phyloP scores from a whole-genome alignment of 208 protist species.

The Leishmania lainsoni region DNA sequence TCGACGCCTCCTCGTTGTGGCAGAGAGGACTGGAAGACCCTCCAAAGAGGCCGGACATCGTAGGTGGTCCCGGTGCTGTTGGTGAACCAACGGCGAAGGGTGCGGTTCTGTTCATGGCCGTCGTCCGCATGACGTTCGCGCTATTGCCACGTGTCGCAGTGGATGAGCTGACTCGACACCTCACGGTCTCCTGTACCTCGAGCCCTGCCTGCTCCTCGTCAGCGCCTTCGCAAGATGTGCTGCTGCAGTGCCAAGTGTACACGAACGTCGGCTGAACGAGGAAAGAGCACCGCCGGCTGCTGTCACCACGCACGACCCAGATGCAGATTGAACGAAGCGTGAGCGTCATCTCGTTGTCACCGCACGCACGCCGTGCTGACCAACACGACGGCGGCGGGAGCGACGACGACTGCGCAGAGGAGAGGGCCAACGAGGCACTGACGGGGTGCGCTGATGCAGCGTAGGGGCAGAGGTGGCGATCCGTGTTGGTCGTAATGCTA shows the following conservation, averaged over 20 bases:
- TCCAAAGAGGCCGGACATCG: not conserved
- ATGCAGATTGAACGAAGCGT: constrained; percentile 25
- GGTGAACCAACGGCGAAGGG: not conserved
- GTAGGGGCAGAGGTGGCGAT: not conserved
- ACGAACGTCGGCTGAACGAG: constrained; percentile 17
- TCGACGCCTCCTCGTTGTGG: constrained; percentile 4
- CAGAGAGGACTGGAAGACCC: not conserved
- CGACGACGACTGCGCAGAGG: not conserved
- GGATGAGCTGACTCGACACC: constrained; percentile 14
- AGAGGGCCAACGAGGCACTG: not conserved
- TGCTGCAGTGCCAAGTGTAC: constrained; percentile 32
- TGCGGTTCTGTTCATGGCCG: not conserved
- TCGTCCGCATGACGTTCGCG: not conserved
- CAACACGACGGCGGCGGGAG: not conserved
- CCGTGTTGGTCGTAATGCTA: not conserved
- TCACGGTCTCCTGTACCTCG: constrained; percentile 32
- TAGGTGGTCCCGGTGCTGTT: not conserved
- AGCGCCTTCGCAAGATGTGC: constrained; percentile 12
- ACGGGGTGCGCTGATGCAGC: not conserved
- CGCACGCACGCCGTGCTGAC: not conserved
- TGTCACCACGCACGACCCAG: constrained; percentile 35
- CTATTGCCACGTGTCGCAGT: not conserved
- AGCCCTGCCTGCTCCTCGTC: constrained; percentile 23
- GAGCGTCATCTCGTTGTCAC: constrained; percentile 18
- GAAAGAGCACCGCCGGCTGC: constrained; percentile 23